A percentile compares a stretch with the other conserved stretches of the same genome.
Conservation (phyloP, 768 basidiomycete genomes). For the Termitomyces sp. region DNA sequence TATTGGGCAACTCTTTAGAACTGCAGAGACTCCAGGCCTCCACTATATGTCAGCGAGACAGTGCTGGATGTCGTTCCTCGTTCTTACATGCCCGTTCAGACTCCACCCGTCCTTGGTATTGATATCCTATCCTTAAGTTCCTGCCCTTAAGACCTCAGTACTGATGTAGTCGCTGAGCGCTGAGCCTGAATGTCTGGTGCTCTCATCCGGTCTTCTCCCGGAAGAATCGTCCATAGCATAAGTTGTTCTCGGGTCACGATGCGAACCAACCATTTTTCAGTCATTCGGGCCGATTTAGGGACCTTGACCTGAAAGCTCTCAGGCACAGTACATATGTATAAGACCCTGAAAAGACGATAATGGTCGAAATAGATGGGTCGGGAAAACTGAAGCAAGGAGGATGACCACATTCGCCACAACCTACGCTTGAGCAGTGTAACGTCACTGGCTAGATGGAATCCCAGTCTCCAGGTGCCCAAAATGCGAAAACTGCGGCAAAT, state of each 20-base stretch:
- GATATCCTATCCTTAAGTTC: no score
- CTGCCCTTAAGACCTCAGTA: no score
- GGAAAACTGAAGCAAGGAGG: not conserved
- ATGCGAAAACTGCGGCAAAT: not conserved
- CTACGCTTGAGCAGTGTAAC: no score
- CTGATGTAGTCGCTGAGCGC: no score
- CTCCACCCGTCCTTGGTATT: not conserved
- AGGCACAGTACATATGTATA: not conserved
- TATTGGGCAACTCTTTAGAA: not conserved
- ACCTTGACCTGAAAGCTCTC: not conserved
- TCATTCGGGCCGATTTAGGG: not conserved
- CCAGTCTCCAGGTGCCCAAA: not conserved
- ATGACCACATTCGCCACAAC: not conserved
- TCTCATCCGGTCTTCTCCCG: no score
- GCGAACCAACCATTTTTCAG: not conserved
- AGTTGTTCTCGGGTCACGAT: not conserved
- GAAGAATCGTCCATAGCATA: no score
- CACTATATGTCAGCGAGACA: no score
- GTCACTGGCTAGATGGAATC: not conserved
- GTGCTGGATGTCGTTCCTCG: not conserved
- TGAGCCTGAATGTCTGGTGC: no score
- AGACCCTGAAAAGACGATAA: not conserved
- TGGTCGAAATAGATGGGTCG: not conserved
- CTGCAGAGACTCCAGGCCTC: not conserved
- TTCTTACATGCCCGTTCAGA: not conserved